Conservation (phyloP, 2,329 filamentous ascomycete species). For the Gyromitra esculenta region DNA sequence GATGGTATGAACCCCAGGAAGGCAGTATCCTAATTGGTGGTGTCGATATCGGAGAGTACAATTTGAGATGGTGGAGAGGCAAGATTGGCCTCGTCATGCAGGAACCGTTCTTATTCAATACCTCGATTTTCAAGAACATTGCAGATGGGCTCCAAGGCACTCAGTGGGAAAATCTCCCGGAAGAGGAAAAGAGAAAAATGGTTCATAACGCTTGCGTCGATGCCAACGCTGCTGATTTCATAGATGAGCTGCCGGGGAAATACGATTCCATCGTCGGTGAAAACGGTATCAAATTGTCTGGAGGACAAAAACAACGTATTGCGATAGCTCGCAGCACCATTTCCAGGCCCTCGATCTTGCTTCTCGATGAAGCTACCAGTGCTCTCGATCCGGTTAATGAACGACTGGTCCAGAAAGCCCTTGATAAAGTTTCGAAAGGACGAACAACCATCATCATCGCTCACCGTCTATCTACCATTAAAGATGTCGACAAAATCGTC, state of each 20-base stretch:
- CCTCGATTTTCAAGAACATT: conserved; percentile 72
- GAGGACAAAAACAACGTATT: conserved; percentile 82
- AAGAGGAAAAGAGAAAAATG: conserved; percentile 69
- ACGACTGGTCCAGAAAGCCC: conserved; percentile 67
- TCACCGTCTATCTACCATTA: conserved; percentile 77
- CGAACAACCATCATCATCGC: conserved; percentile 81
- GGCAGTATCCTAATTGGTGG: conserved; percentile 68
- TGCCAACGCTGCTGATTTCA: conserved; percentile 76
- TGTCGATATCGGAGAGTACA: conserved; percentile 67
- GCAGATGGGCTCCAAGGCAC: conserved; percentile 68
- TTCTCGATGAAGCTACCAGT: conserved; percentile 80
- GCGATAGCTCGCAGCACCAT: conserved; percentile 78
- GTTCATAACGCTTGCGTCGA: conserved; percentile 73
- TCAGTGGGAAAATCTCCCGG: conserved; percentile 65
- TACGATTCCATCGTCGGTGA: conserved; percentile 81
- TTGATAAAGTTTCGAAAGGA: conserved; percentile 69
- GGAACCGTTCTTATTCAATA: conserved; percentile 74
- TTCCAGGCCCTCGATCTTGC: conserved; percentile 71
- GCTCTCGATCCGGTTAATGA: conserved; percentile 69
- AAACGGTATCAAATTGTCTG: conserved; percentile 78
- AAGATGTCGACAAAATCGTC: conserved; percentile 79
- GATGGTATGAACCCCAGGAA: conserved; percentile 70
- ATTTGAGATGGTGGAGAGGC: conserved; percentile 70
- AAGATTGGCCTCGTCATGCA: conserved; percentile 73
- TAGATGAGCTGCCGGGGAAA: conserved; percentile 68